These are phyloP conservation scores for Huiozyma naganishii DNA, from an alignment of 805 yeast genomes.

Conservation along the genomic window DNA sequence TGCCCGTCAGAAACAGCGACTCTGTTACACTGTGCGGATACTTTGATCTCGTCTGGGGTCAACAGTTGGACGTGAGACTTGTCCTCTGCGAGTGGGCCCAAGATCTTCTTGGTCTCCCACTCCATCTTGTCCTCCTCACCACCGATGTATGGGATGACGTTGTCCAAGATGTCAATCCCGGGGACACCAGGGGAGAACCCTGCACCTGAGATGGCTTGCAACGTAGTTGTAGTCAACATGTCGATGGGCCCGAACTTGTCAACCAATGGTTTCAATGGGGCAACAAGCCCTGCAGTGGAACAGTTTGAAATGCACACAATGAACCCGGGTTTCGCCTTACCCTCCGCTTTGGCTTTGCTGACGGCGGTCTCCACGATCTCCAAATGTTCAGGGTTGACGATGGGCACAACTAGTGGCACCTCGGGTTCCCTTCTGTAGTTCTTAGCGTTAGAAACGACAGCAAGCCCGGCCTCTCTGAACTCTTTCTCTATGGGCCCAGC, in stretches of 20 bases:
- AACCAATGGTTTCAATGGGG: constrained; percentile 89
- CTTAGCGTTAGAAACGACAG: constrained; percentile 88
- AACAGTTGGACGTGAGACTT: constrained; percentile 48
- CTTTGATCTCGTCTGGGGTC: constrained; percentile 61
- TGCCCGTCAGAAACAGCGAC: constrained; percentile 97
- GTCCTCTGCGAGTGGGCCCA: constrained; percentile 49
- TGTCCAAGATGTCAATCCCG: constrained; percentile 89
- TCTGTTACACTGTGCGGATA: constrained; percentile 93
- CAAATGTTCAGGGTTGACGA: constrained; percentile 86
- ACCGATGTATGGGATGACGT: constrained; percentile 85
- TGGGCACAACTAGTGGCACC: constrained; percentile 92
- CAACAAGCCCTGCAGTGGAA: constrained; percentile 95
- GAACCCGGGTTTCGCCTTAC: constrained; percentile 60
- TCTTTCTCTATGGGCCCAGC: constrained; percentile 90
- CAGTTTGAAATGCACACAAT: constrained; percentile 95
- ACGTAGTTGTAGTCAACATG: constrained; percentile 74
- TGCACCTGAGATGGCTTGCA: constrained; percentile 97
- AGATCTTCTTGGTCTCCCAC: constrained; percentile 94
- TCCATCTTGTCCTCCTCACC: constrained; percentile 98
- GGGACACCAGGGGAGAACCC: constrained; percentile 97
- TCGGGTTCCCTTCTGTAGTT: constrained; percentile 81
- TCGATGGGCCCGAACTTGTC: constrained; percentile 87
- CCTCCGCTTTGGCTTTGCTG: constrained; percentile 41
- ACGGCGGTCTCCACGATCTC: constrained; percentile 55
- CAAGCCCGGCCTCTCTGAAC: constrained; percentile 70